Base-by-base conservation (phyloP, 1,284 basidiomycete genomes). In the Albatrellus sp. region DNA sequence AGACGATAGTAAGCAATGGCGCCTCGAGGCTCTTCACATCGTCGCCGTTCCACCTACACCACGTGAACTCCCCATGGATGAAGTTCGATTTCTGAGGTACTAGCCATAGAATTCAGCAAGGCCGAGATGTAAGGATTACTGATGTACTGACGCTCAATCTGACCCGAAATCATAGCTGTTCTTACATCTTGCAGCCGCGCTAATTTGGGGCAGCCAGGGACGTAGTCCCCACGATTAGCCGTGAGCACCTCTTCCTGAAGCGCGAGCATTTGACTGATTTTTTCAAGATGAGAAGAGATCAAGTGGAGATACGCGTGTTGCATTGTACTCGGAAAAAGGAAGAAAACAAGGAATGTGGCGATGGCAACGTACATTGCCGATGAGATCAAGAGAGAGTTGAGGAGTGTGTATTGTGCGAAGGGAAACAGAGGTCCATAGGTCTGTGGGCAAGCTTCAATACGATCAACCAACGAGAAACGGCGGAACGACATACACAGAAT, bases 261-360 rank as follows among this genome's bases (percentile, higher is more conserved):
- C 10, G 56, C 56, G 3, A 74, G 46, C 3, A 71, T 48, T 8
- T 44, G 48, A 41, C 65, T 59, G 11, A 70, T 49, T 14, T 61
- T 53, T 7, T 56, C 57, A 0, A 70, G 51, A 11, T 69, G 55
- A 3, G 45, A 57, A 44, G 46, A 59, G 49, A 50, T 64, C 51
- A 53, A 63, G 52, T 52, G 49, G 19, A 65, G 55, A 49, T 64
- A 67, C 1, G 59, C 60, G 50, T 80, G 77, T 47, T 77, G 80
- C 46, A 87, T 61, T 6, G 78, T 77, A 58, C 84, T 74, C 0
- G 87, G 87, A 56, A 89, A 90, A 48, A 89, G 65, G 31, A 88
- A 55, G 13, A 80, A 50, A 20, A 77, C 69, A 16, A 69, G 61
- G 3, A 67, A 65, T 19, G 81, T 46, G 0, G 74, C 80, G 37